Evolutionary conservation across 2,329 filamentous ascomycete genomes (phyloP), one percentile per base, ranked within the genome.

Genomic region (Rhinocladiella similis): DNA sequence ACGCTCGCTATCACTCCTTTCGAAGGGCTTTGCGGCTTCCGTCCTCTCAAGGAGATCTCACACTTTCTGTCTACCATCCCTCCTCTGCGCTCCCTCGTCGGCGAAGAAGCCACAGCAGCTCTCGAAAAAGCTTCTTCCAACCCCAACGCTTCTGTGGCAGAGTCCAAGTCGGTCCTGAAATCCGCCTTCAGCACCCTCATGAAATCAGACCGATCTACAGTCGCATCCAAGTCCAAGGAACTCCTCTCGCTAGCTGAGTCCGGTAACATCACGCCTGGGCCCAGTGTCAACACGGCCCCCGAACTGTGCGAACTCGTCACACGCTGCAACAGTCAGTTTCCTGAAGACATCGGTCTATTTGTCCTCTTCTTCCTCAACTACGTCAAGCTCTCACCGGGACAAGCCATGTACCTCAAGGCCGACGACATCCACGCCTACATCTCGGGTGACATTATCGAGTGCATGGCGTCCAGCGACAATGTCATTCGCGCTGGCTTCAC

Each of bases 401-500:
- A 99, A 75, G 94, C 93, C 7, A 89, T 99, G 79, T 99, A 97
- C 76, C 81, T 99, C 35, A 90, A 91, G 67, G 94, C 94, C 5
- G 93, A 99, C 69, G 94, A 97, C 69, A 97, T 97, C 67, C 94
- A 99, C 72, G 94, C 94, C 47, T 99, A 99, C 55, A 75, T 78
- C 43, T 77, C 74, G 4, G 75, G 75, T 33, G 93, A 99, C 69
- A 96, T 99, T 65, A 91, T 99, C 71, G 94, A 99, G 75, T 99
- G 94, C 79, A 99, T 99, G 94, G 94, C 94, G 0, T 88, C 91
- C 7, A 96, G 90, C n/a, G 94, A 99, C 81, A 99, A 99, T 65
- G 94, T 99, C 35, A 92, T 99, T 50, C 91, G 94, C 54, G 94
- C 94, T 0, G 94, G 94, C 42, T 94, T 99, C 74, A 99, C 94